These are phyloP conservation scores for Discostella stelligera DNA, from an alignment of 352 stramenopile genomes.

Conservation along the genomic window DNA sequence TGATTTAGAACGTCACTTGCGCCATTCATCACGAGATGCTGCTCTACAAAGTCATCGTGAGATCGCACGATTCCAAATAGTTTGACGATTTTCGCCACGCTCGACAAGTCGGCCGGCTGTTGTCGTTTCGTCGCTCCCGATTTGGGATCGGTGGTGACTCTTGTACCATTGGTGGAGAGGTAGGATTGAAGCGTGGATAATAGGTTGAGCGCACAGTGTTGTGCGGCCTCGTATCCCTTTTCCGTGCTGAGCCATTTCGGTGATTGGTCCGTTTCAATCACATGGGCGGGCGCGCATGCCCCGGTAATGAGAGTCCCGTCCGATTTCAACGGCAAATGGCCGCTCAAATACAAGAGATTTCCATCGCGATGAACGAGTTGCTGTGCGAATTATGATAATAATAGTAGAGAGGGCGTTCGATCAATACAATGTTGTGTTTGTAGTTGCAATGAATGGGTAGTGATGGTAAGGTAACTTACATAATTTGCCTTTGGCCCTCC, in stretches of 20 bases:
- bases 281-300: constrained; percentile 23
- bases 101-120: constrained; percentile 85
- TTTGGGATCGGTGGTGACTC: neutral
- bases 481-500: constrained; percentile 90
- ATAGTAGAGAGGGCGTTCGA: too few species aligned
- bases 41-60: constrained; percentile 88
- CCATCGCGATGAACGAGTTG: constrained; percentile 58
- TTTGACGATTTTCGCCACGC: constrained; percentile 93
- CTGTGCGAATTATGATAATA: neutral
- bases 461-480: constrained; percentile 12
- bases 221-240: constrained; percentile 88
- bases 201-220: constrained; percentile 88
- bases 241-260: constrained; percentile 84
- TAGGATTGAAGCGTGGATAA: constrained; percentile 89
- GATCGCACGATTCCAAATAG: constrained; percentile 96
- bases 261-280: constrained; percentile 32
- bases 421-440: too few species aligned
- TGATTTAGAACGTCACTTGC: constrained; percentile 89
- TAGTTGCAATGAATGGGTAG: too few species aligned
- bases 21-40: constrained; percentile 94
- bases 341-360: constrained; percentile 52
- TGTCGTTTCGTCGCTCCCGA: neutral
- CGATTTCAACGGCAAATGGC: constrained; percentile 45
- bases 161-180: constrained; percentile 26
- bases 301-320: constrained; percentile 36